Percentiles rank a stretch among this genome's conserved stretches.
These are phyloP conservation scores for Mycena crocata DNA, from an alignment of 768 basidiomycete species.

Conservation along the genomic window DNA sequence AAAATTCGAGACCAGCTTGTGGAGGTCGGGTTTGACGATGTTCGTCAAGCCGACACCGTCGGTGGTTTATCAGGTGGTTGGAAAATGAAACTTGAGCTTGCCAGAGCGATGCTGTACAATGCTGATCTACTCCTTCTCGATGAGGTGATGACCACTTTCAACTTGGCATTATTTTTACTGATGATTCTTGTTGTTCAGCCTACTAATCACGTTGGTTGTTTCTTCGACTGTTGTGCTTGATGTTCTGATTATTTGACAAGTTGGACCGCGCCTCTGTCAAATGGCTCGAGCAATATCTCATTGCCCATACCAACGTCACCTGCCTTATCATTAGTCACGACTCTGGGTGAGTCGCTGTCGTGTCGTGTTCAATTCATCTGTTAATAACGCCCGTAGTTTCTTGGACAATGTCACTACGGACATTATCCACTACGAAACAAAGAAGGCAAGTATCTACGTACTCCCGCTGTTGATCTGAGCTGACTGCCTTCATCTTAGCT, in stretches of 20 bases:
- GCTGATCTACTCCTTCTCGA: constrained; percentile 88
- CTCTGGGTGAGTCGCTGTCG: constrained; percentile 74
- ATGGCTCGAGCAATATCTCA: constrained; percentile 93
- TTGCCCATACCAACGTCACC: constrained; percentile 84
- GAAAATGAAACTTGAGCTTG: constrained; percentile 99
- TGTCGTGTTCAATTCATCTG: constrained; percentile 11
- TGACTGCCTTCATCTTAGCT: constrained; percentile 60
- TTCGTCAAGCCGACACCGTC: constrained; percentile 85
- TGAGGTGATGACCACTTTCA: constrained; percentile 62
- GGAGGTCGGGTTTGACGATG: constrained; percentile 93
- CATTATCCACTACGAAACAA: constrained; percentile 96
- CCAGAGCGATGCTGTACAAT: constrained; percentile 96
- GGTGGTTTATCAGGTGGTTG: constrained; percentile 95
- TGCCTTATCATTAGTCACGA: constrained; percentile 97
- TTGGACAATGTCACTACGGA: constrained; percentile 96
- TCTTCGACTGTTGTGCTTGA: constrained; percentile 30
- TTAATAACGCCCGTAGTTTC: constrained; percentile 64
- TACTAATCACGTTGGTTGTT: constrained; percentile 83
- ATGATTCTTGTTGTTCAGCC: constrained; percentile 60
- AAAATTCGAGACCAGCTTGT: constrained; percentile 83
- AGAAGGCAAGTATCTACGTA: constrained; percentile 68
- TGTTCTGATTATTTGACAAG: constrained; percentile 48
- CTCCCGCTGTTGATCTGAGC: constrained; percentile 24
- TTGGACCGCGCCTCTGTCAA: constrained; percentile 86
- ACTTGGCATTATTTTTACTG: constrained; percentile 17